A percentile compares a stretch with the other conserved stretches of the same genome.
These are phyloP conservation scores for Tuber melanosporum DNA, from an alignment of 495 filamentous ascomycete species.

Conservation along the genomic window DNA sequence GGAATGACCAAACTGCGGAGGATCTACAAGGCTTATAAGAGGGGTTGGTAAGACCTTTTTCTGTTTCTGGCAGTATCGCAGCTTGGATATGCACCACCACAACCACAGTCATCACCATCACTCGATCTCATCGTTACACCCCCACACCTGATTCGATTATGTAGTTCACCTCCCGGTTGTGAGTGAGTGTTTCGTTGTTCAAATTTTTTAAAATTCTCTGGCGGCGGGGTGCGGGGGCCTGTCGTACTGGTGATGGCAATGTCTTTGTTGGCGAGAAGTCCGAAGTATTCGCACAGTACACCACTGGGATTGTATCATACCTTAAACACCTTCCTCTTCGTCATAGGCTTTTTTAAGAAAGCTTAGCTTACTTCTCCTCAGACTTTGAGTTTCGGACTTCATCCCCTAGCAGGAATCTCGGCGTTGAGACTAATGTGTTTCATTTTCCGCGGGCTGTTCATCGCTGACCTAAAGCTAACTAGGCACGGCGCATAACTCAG, in stretches of 20 bases:
- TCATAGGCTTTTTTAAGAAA: neutral
- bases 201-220: neutral
- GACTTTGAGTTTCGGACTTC: neutral
- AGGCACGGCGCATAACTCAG: neutral
- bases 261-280: neutral
- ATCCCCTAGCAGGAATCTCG: neutral
- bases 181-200: neutral
- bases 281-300: neutral
- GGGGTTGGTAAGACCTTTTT: slow-evolving; percentile 1
- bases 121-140: neutral
- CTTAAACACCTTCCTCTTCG: neutral
- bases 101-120: slow-evolving; percentile 2
- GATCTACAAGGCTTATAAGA: slow-evolving; percentile 2
- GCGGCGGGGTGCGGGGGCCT: neutral
- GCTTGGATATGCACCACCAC: neutral
- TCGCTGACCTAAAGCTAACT: neutral
- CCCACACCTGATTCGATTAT: neutral
- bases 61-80: neutral
- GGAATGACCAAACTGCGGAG: neutral
- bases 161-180: neutral
- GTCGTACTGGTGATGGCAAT: neutral
- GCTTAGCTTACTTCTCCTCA: neutral
- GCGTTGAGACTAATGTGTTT: neutral
- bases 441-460: neutral
- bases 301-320: neutral